Evolutionary conservation across 1,284 basidiomycete genomes (phyloP), one percentile per base, ranked within the genome.

Genomic region (Phaffia rhodozyma): DNA sequence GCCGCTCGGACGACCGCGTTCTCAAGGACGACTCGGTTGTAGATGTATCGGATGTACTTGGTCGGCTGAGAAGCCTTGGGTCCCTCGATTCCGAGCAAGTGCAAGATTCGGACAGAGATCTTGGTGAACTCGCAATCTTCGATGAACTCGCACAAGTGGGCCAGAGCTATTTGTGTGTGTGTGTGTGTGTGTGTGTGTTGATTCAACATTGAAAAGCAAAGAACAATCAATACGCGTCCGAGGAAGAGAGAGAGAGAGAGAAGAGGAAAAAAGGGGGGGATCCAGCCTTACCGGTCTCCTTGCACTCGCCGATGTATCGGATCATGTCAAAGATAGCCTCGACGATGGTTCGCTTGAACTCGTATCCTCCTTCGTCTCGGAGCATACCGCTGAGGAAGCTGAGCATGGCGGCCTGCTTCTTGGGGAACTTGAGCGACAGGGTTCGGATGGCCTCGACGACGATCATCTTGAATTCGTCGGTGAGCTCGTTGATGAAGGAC

Each of bases 261-360:
- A 50, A 53, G 61, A 52, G 47, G 13, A 38, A n/a, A n/a, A 29
- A 25, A 18, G n/a, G 18, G 7, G 16, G 50, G 13, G 18, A 55
- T 23, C 23, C 30, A 1, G 11, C 70, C 75, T 67, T 52, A 77
- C 77, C 78, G 53, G 78, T 87, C 74, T 97, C 96, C 77, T 97
- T 96, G 78, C 87, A 90, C 66, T 97, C 94, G 55, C 80, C 79
- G 72, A 98, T 97, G 78, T 86, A 97, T 75, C 94, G 96, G 82
- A 98, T 91, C 96, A 98, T 98, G 77, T 98, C 94, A 75, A 98
- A 98, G 75, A 99, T 98, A 55, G 96, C 94, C 76, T 98, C 96
- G 50, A 99, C 94, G 54, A 98, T 92, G 3, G 94, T 91, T 57
- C 93, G 89, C 79, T 99, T 99, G 82, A 97, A 98, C 74, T 98